Conservation (phyloP, 2,329 filamentous ascomycete genomes). For the Cladosporium sp. region DNA sequence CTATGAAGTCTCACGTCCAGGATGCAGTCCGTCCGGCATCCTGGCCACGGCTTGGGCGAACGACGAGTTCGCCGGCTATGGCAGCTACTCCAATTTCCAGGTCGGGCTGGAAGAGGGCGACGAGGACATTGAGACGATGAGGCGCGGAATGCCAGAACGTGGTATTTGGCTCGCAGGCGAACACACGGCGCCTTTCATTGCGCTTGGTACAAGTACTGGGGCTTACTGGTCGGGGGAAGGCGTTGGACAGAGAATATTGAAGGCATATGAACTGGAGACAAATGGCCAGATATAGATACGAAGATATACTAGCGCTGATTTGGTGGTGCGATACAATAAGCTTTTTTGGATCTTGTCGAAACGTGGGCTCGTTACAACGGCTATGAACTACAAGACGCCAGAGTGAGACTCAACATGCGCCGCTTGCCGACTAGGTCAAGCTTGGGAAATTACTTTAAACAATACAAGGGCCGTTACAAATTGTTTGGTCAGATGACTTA, state of each 20-base stretch:
- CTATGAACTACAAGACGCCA: slow-evolving; percentile 7
- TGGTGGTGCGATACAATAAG: background rate
- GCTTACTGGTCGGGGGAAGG: slow-evolving; percentile 88
- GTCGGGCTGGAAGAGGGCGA: slow-evolving; percentile 65
- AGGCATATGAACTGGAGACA: slow-evolving; percentile 41
- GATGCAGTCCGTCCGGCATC: slow-evolving; percentile 57
- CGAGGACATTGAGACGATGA: slow-evolving; percentile 59
- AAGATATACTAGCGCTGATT: too few species aligned
- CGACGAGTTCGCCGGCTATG: slow-evolving; percentile 73
- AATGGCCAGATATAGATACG: background rate
- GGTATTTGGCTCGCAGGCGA: slow-evolving; percentile 84
- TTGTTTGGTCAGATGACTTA: slow-evolving; percentile 38
- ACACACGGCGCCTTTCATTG: slow-evolving; percentile 85
- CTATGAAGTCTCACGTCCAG: slow-evolving; percentile 48
- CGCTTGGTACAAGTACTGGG: slow-evolving; percentile 79
- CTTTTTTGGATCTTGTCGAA: background rate
- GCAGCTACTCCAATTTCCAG: slow-evolving; percentile 82
- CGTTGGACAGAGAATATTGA: slow-evolving; percentile 59
- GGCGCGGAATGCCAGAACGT: slow-evolving; percentile 51
- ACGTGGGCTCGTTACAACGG: background rate
- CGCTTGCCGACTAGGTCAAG: slow-evolving; percentile 12
- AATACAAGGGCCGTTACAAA: slow-evolving; percentile 10
- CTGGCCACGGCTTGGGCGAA: slow-evolving; percentile 71
- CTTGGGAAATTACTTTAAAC: slow-evolving; percentile 6
- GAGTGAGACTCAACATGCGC: slow-evolving; percentile 3